These are phyloP conservation scores for Prunus armeniaca DNA, from an alignment of 306 rosid species.

Conservation along the genomic window DNA sequence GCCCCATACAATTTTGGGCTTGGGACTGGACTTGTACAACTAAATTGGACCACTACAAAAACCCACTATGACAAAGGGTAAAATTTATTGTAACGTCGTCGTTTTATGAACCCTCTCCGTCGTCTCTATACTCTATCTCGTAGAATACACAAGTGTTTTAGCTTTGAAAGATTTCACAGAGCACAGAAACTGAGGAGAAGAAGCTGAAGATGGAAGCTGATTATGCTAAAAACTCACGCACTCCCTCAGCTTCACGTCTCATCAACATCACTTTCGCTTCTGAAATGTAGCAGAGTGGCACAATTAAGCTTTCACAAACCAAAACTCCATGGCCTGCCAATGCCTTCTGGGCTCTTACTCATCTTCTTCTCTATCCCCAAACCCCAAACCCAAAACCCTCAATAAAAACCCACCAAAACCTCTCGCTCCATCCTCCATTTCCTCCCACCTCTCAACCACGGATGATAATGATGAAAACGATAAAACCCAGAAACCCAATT, in stretches of 20 bases:
- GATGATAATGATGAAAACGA: slow-evolving; percentile 17
- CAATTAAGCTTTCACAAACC: neutral
- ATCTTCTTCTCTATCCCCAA: slow-evolving; percentile 26
- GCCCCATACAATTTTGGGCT: too few species aligned
- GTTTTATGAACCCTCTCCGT: neutral
- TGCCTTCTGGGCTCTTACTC: slow-evolving; percentile 34
- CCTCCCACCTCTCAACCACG: slow-evolving; percentile 41
- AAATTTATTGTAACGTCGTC: neutral
- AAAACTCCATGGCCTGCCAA: slow-evolving; percentile 58
- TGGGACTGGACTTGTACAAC: too few species aligned
- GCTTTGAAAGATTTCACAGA: neutral
- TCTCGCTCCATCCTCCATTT: slow-evolving; percentile 30
- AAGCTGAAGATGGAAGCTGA: neutral
- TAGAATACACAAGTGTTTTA: neutral
- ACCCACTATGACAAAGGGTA: neutral
- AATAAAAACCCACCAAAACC: slow-evolving; percentile 10
- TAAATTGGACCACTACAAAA: too few species aligned
- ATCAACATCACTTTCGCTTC: neutral
- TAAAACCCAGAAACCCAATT: slow-evolving; percentile 20
- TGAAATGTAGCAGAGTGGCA: slow-evolving; percentile 20
- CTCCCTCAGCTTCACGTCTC: neutral
- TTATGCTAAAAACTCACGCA: neutral
- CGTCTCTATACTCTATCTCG: neutral
- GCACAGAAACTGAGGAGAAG: neutral
- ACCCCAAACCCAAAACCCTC: slow-evolving; percentile 30